Evolutionary conservation across 75 land plant species (phyloP), one percentile per base, ranked within the genome.

Genomic region (Pseudotsuga menziesii): DNA sequence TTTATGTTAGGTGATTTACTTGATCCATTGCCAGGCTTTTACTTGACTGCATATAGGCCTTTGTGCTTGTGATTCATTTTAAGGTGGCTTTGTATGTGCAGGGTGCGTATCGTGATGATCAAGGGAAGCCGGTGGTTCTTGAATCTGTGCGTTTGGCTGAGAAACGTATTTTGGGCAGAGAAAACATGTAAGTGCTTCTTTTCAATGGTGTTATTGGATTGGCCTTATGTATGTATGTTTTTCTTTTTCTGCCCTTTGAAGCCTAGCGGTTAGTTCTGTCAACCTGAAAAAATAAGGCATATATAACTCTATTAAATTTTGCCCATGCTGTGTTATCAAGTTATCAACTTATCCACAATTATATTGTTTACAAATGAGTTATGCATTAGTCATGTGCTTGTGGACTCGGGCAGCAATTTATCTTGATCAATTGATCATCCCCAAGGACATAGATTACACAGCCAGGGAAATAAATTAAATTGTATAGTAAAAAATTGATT

Each of bases 101-200:
- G 98, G 98, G 98, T 61, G 98, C 98, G 29, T 92, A 95, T 62
- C 87, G 98, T 0, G 91, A 90, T 77, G 98, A 95, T 71, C 78
- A 92, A 54, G 96, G 96, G 58, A 95, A 95, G 81, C 98, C 98
- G 4, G 91, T 95, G 52, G 98, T 95, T 27, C 86, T 92, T 6
- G 89, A 95, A 35, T 92, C 93, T 73, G 98, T 95, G 7, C 83
- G 95, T 26, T 85, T 92, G 84, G 95, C 98, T 4, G 98, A 92
- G 82, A n/a, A 82, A 26, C 82, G 87, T 76, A 89, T 95, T 59
- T 90, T 91, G 26, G 95, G 98, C 59, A 85, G 77, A 56, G 25
- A 80, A 26, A 81, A 85, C 80, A 92, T 95, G 97, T 94, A 77
- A 77, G 89, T 79, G 0, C 4, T 17, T 13, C 14, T 23, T 76